Evolutionary conservation across 108 stramenopile species (phyloP), one percentile per base, ranked within the genome.

Genomic region (Conticribra guillardii): DNA sequence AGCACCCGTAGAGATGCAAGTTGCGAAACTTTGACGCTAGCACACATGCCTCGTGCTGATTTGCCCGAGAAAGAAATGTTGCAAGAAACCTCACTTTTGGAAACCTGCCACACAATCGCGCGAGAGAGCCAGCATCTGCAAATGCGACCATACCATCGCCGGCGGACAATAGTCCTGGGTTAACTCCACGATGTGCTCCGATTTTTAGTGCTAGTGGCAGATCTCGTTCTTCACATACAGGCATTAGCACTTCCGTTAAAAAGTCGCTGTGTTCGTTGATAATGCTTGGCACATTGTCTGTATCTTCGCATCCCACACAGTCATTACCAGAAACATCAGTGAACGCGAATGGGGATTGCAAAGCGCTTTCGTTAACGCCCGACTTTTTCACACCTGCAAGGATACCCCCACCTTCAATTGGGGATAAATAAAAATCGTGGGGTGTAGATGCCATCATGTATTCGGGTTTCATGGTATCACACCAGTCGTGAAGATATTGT

Each of bases 391-490:
- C 73, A 31, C 75, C 56, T 18, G 75, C 46, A n/a, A 84, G 51
- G 19, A 32, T 46, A 17, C 80, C 81, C 37, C 77, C 82, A 17
- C 76, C 81, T n/a, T 68, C 50, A 19, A 17, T 45, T 19, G 74
- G 48, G 5, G 49, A 24, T 41, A 88, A 60, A 16, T 64, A 76
- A 70, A 97, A 96, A 61, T 93, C 82, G 58, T 93, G 88, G 9
- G 96, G 96, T 21, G 96, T 96, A 1, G 90, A 91, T 3, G 96
- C 71, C 92, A 95, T 97, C 76, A 97, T 76, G 64, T 97, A 97
- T 61, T 94, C 94, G 0, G 96, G 93, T 33, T 89, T 66, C 86
- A 94, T 96, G 2, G 84, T 90, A 44, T 89, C 86, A 57, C 80
- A 80, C 94, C 94, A 96, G 57, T 91, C 87, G 31, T 77, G 77